Evolutionary conservation across 148 eudicot genomes (phyloP), one percentile per base, ranked within the genome.

Genomic region (Bassia scoparia): DNA sequence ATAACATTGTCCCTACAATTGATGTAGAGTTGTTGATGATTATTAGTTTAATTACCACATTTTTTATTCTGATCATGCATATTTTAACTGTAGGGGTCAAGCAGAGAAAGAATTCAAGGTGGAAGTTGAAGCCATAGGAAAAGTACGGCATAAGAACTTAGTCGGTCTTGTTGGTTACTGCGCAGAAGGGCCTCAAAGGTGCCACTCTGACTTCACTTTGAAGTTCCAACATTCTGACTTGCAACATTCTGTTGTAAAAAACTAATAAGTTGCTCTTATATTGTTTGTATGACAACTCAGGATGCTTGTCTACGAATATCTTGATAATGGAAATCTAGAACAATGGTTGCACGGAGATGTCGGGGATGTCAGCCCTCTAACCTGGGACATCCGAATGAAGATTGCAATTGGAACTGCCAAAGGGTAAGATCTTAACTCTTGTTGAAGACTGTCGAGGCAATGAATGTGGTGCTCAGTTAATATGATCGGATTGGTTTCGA

Each of bases 61-160:
- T 11, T 41, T 12, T 16, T 43, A n/a, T 20, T 72, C 56, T 62
- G 60, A 62, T 62, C 26, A 30, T 74, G 58, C 1, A 5, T 34
- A 4, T 37, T 66, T 21, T 80, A 60, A 73, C 13, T 82, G 76
- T 72, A 94, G 98, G 87, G 97, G 98, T 41, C 98, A 94, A 85
- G 98, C 98, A 38, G 91, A 91, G 80, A 89, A 83, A 78, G 98
- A 94, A 83, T 94, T 94, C 75, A 89, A 87, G 87, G 98, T 94
- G 77, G 98, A 94, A 84, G 98, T 94, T 48, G 98, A 94, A 84
- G 98, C 97, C 66, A 94, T 94, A 78, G 98, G 98, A 27, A 89
- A 89, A 86, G 98, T 91, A 44, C 85, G 90, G 78, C 98, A 94
- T 70, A 94, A 94, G 82, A 89, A 94, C 82, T 84, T 94, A 49